Percentiles rank a stretch among this genome's conserved stretches.
Conservation (phyloP, 192 early-diverging fungal species). For the Backusella luteola region DNA sequence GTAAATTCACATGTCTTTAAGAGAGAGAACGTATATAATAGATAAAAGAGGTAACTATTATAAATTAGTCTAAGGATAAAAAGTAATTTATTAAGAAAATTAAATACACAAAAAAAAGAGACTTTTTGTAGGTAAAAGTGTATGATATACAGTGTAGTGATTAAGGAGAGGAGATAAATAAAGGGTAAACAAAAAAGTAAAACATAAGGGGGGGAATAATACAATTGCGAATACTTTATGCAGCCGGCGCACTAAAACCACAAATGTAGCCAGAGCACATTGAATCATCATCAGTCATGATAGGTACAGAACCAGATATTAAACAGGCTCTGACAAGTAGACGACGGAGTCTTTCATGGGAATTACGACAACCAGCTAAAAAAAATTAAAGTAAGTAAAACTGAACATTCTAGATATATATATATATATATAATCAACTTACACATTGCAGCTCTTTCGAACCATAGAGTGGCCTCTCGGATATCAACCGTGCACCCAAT, state of each 20-base stretch:
- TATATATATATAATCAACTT: not conserved
- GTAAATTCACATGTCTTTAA: not conserved
- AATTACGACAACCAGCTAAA: conserved; percentile 31
- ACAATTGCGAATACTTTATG: conserved; percentile 19
- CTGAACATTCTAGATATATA: too few relatives aligned
- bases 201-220: conserved; percentile 16
- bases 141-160: not conserved
- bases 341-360: conserved; percentile 29
- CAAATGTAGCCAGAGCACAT: conserved; percentile 18
- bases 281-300: conserved; percentile 13
- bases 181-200: not conserved
- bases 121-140: not conserved
- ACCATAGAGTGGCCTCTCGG: conserved; percentile 27
- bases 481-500: conserved; percentile 28
- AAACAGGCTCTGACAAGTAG: conserved; percentile 31
- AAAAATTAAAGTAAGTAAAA: not conserved
- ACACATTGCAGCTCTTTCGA: conserved; percentile 33
- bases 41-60: not conserved
- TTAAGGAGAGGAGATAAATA: not conserved
- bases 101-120: not conserved
- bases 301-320: conserved; percentile 11
- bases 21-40: not conserved
- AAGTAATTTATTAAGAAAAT: not conserved
- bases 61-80: not conserved
- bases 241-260: conserved; percentile 38